Evolutionary conservation across 2,329 filamentous ascomycete species (phyloP), one percentile per base, ranked within the genome.

Genomic region (Exophiala alcalophila): DNA sequence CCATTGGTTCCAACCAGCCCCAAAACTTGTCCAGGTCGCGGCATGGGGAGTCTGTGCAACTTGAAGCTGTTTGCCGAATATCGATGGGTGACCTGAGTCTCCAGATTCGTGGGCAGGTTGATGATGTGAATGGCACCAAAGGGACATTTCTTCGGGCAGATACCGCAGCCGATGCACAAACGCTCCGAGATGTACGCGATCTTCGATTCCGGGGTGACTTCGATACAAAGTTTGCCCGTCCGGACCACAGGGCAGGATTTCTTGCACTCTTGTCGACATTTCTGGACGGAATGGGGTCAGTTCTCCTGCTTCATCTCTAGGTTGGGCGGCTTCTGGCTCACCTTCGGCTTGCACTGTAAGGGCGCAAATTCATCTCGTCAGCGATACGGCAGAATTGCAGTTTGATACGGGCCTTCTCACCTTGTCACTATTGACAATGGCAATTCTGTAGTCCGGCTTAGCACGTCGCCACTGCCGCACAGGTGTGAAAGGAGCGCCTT

Each of bases 21-120:
- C 44, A 98, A 72, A 20, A 98, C 94, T 64, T 97, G 88, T 51
- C 92, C 92, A 21, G 92, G 91, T 49, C 92, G 83, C 52, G 92
- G 92, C 79, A 91, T 96, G 44, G 94, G 92, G 62, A 97, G 77
- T 59, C 94, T 83, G 70, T 98, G 92, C 56, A 98, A 81, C 78
- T 98, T 98, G 81, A 98, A 98, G 73, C 90, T 96, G 78, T 98
- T 98, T 66, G 92, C 91, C 41, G 91, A 94, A 76, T 98, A 98
- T 65, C 92, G 86, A 69, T 98, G 94, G 57, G 92, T 97, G 62
- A 98, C 89, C 68, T 97, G 86, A 56, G 85, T 94, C 70, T 98
- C 92, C 68, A 98, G 84, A 72, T 98, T 98, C 66, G 92, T 98
- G 58, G 94, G 92, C 76, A 98, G 74, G 75, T 98, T 98, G 88